phyloP scores from a whole-genome alignment of 2,329 filamentous ascomycete species.

The Celoporthe dispersa region DNA sequence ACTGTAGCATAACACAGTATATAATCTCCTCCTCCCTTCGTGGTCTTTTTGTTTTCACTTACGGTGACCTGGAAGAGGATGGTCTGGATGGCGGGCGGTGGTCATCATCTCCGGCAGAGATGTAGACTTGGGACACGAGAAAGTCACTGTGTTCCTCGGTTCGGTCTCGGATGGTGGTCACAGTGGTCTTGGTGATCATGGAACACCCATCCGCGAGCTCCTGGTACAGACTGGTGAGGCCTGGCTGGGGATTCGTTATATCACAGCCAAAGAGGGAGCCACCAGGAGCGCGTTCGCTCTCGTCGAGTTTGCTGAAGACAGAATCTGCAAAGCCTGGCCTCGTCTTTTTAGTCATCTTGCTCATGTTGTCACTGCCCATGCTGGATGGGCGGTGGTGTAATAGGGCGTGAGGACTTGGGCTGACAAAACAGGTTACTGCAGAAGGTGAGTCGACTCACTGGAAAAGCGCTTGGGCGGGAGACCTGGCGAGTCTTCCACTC shows the following conservation, averaged over 20 bases:
- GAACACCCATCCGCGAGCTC: conserved; percentile 45
- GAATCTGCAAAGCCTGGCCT: conserved; percentile 46
- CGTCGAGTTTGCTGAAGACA: conserved; percentile 50
- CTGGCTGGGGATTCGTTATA: conserved; percentile 31
- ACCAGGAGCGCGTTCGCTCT: conserved; percentile 36
- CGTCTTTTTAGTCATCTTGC: conserved; percentile 11
- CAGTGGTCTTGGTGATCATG: conserved; percentile 47
- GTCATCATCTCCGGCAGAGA: conserved; percentile 38
- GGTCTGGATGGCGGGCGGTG: neutral
- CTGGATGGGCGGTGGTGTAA: too few species aligned
- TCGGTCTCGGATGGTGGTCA: conserved; percentile 43
- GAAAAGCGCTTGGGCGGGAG: conserved; percentile 1
- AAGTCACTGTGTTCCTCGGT: conserved; percentile 42
- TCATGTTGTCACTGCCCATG: neutral
- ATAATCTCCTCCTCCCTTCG: too few species aligned
- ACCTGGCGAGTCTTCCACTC: neutral
- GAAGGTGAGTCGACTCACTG: conserved; percentile 14
- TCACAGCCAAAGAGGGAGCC: conserved; percentile 28
- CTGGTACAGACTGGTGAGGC: conserved; percentile 41
- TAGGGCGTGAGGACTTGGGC: neutral
- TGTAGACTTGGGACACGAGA: conserved; percentile 43
- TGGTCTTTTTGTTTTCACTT: neutral
- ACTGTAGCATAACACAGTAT: neutral
- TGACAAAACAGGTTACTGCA: too few species aligned
- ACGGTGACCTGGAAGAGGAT: conserved; percentile 8